Conservation (phyloP, 305 asterid species). For the Rubia occidens region DNA sequence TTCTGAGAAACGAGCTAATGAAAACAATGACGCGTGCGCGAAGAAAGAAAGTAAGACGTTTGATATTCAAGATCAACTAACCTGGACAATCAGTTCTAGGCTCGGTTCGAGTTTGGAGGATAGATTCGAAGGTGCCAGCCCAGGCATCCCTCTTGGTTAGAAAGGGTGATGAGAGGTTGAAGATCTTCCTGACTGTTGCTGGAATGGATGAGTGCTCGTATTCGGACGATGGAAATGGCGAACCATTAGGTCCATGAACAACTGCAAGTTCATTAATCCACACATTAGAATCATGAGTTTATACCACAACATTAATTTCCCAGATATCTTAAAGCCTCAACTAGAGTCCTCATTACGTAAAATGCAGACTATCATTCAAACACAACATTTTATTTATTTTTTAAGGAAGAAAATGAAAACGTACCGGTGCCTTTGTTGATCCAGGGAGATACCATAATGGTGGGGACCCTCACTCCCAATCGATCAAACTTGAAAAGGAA, state of each 20-base stretch:
- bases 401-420: too few species aligned
- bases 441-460: conserved; percentile 68
- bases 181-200: conserved; percentile 75
- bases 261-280: conserved; percentile 31
- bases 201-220: conserved; percentile 85
- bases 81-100: conserved; percentile 90
- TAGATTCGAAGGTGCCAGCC: conserved; percentile 69
- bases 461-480: conserved; percentile 80
- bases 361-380: too few species aligned
- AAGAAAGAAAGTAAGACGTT: not conserved
- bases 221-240: conserved; percentile 56
- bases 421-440: conserved; percentile 59
- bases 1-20: too few species aligned
- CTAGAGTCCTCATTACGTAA: too few species aligned
- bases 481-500: conserved; percentile 57
- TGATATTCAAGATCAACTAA: conserved; percentile 11
- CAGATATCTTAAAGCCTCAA: too few species aligned
- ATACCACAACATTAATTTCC: too few species aligned
- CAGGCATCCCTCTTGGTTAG: conserved; percentile 73
- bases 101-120: conserved; percentile 31
- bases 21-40: too few species aligned
- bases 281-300: not conserved
- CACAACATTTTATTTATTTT: too few species aligned
- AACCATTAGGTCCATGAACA: conserved; percentile 74
- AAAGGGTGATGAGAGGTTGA: conserved; percentile 57